A percentile compares a stretch with the other conserved stretches of the same genome.
These are phyloP conservation scores for Cladorrhinum sp. DNA, from an alignment of 2,329 filamentous ascomycete species.

Conservation along the genomic window DNA sequence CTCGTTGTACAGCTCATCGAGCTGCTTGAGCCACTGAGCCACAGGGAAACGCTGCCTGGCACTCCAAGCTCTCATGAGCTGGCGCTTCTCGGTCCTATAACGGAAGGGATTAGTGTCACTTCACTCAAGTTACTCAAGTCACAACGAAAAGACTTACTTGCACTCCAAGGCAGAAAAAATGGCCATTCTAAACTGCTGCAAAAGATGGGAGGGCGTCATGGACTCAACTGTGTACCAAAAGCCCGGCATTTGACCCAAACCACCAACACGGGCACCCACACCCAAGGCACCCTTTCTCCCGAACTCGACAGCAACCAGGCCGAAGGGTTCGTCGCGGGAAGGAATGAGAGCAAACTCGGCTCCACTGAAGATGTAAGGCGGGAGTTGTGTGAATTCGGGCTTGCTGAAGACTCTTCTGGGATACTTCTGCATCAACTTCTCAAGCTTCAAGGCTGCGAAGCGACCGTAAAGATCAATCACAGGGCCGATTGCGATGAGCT, in stretches of 20 bases:
- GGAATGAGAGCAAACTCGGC: conserved; percentile 68
- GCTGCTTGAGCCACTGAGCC: conserved; percentile 62
- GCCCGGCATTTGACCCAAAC: conserved; percentile 67
- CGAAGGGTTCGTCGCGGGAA: conserved; percentile 66
- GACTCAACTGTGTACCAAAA: conserved; percentile 71
- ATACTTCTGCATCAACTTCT: conserved; percentile 62
- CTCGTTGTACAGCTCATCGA: conserved; percentile 59
- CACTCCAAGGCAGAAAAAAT: conserved; percentile 60
- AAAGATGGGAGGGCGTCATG: conserved; percentile 58
- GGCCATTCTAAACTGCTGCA: conserved; percentile 63
- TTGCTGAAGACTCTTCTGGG: conserved; percentile 65
- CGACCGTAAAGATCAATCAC: conserved; percentile 67
- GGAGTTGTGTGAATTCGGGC: conserved; percentile 64
- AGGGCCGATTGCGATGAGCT: conserved; percentile 62
- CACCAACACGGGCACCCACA: conserved; percentile 63
- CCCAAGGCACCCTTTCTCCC: conserved; percentile 65
- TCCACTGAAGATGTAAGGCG: conserved; percentile 65
- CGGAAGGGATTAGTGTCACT: background rate
- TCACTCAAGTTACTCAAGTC: background rate
- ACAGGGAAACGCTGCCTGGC: conserved; percentile 66
- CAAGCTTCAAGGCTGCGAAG: conserved; percentile 63
- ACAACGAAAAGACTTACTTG: conserved; percentile 33
- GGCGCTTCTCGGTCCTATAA: conserved; percentile 43
- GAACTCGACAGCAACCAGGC: conserved; percentile 66
- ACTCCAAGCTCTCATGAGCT: conserved; percentile 62